A percentile compares a stretch with the other conserved stretches of the same genome.
Evolutionary conservation across 139 green algal genomes (phyloP).

Genomic region (Gonium pectorale): DNA sequence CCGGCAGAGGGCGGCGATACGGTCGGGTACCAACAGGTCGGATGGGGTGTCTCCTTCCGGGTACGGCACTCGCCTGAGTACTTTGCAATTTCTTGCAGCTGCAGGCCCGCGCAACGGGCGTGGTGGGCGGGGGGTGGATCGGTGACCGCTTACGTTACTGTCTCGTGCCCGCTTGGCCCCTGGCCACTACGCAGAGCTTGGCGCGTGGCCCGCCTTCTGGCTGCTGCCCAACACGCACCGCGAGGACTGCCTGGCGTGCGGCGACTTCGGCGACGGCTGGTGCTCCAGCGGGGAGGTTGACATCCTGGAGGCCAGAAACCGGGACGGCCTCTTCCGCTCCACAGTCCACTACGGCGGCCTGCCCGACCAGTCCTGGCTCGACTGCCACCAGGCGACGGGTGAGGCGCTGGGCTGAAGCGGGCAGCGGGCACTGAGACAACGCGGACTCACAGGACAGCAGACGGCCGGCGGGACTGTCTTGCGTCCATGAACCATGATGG

Average conservation of each 20-base stretch:
- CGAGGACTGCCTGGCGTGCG: constrained; percentile 9
- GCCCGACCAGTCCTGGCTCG: neutral
- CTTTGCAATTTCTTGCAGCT: too few relatives aligned
- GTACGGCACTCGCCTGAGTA: too few relatives aligned
- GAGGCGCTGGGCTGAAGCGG: neutral
- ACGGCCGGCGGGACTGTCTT: too few relatives aligned
- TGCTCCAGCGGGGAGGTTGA: constrained; percentile 6
- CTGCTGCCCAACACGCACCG: neutral
- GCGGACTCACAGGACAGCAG: too few relatives aligned
- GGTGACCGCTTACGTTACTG: too few relatives aligned
- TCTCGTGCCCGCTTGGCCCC: neutral
- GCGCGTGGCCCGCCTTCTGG: constrained; percentile 24
- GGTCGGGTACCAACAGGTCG: too few relatives aligned
- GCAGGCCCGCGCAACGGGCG: too few relatives aligned
- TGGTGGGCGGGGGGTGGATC: too few relatives aligned
- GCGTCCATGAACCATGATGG: too few relatives aligned
- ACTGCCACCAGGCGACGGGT: neutral
- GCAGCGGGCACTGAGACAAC: too few relatives aligned
- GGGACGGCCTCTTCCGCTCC: neutral
- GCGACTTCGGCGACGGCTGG: neutral
- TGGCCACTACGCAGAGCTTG: neutral
- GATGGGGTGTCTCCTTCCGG: too few relatives aligned
- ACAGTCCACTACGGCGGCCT: neutral
- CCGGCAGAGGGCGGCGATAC: neutral
- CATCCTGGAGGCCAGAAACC: neutral